Evolutionary conservation across 148 eudicot species (phyloP).

Genomic region (Vaccinium darrowii): DNA sequence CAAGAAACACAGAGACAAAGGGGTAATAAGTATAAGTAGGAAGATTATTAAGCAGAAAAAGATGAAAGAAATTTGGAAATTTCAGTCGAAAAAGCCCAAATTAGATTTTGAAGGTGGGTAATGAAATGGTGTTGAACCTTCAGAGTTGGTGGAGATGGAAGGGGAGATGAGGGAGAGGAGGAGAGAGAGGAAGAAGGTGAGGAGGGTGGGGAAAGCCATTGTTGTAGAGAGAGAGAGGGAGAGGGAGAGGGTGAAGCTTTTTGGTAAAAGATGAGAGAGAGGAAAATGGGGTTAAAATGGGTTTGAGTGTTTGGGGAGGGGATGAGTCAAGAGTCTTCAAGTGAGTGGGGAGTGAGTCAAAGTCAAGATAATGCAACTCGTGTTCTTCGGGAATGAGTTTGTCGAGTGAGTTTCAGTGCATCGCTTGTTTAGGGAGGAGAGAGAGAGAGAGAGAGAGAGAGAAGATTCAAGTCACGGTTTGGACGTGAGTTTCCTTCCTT

Average conservation of each 20-base stretch:
- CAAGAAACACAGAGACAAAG: not conserved
- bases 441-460: not conserved
- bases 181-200: slow-evolving; percentile 26
- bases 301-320: not conserved
- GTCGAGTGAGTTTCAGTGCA: too few species aligned
- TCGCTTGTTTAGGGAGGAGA: not conserved
- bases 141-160: slow-evolving; percentile 42
- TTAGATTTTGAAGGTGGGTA: not conserved
- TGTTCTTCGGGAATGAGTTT: too few species aligned
- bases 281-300: not conserved
- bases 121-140: slow-evolving; percentile 29
- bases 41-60: not conserved
- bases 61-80: not conserved
- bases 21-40: too few species aligned
- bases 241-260: slow-evolving; percentile 2
- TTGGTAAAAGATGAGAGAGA: not conserved
- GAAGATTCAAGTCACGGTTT: not conserved
- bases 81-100: slow-evolving; percentile 10
- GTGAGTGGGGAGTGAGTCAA: not conserved
- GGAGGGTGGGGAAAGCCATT: slow-evolving; percentile 22
- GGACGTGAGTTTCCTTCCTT: not conserved
- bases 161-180: slow-evolving; percentile 26
- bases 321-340: not conserved
- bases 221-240: slow-evolving; percentile 17
- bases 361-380: not conserved